phyloP scores from a whole-genome alignment of 2,329 filamentous ascomycete species.

The Colletotrichum filicis region DNA sequence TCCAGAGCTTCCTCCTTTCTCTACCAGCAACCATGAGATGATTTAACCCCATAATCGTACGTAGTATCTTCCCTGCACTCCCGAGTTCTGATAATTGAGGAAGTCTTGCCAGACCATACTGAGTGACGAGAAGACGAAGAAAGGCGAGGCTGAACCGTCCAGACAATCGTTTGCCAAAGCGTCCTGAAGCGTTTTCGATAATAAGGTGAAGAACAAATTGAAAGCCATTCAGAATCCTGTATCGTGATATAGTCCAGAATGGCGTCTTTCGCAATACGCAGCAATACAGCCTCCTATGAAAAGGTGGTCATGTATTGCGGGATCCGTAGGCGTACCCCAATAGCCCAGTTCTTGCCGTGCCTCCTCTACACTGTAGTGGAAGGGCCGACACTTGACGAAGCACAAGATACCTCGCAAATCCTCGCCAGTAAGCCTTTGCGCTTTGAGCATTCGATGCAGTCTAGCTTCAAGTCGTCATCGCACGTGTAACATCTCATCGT shows the following conservation, averaged over 20 bases:
- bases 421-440: conserved; percentile 40
- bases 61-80: conserved; percentile 19
- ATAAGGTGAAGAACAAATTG: conserved; percentile 47
- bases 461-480: conserved; percentile 36
- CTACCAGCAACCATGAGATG: conserved; percentile 15
- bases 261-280: conserved; percentile 50
- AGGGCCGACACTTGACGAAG: conserved; percentile 1
- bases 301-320: conserved; percentile 18
- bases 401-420: conserved; percentile 24
- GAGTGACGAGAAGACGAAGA: conserved; percentile 33
- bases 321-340: conserved; percentile 19
- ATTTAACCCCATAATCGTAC: background rate
- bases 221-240: conserved; percentile 62
- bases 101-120: conserved; percentile 20
- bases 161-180: conserved; percentile 17
- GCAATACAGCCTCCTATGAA: conserved; percentile 43
- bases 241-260: conserved; percentile 61
- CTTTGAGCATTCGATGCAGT: conserved; percentile 34
- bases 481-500: conserved; percentile 37
- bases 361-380: conserved; percentile 2
- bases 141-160: conserved; percentile 23
- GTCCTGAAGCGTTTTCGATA: conserved; percentile 25
- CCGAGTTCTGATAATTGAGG: conserved; percentile 22
- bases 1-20: conserved; percentile 12
- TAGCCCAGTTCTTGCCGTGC: conserved; percentile 1